Base-by-base conservation (phyloP, 306 rosid species). In the Pyrus communis region DNA sequence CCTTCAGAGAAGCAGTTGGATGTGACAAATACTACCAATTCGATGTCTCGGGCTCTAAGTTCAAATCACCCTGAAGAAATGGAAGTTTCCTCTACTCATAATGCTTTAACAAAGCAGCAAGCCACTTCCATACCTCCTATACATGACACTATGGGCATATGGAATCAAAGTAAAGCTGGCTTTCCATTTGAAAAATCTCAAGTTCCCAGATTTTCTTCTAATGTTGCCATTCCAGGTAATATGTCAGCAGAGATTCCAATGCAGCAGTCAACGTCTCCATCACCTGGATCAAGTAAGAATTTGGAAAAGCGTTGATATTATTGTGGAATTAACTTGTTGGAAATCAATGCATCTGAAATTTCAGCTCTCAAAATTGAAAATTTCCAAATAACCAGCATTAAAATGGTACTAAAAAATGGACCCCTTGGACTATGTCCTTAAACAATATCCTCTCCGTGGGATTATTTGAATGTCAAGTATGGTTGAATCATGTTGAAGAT, bases 61-160 rank as follows among this genome's bases (percentile, higher is more conserved):
- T 70, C 78, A 15, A 85, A 85, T 31, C 79, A 77, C 82, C 87
- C 81, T 5, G 96, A 87, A 79, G 93, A 87, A 63, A 31, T 75
- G 7, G 94, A 88, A 77, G 89, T 79, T 67, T 86, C 88, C 70
- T 88, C 93, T 54, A 81, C 71, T 52, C 91, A 85, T 69, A 79
- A 76, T 71, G 83, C 80, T 77, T 78, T 74, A 11, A 79, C 78
- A 72, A 87, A 83, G 74, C 90, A 77, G 75, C 91, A 82, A 77
- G 82, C 85, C 80, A 75, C 68, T 84, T 60, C 82, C 64, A 25
- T 74, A 75, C 78, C 85, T 78, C 63, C 77, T 69, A 68, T 69
- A 77, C 79, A 76, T 51, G 85, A 74, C 70, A 73, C 58, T 66
- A 63, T 42, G 80, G 82, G 84, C 67, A 72, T 69, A 62, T 82